Percentiles rank a stretch among this genome's conserved stretches.
Conservation (phyloP, 2,329 filamentous ascomycete genomes). For the Sclerotinia borealis region DNA sequence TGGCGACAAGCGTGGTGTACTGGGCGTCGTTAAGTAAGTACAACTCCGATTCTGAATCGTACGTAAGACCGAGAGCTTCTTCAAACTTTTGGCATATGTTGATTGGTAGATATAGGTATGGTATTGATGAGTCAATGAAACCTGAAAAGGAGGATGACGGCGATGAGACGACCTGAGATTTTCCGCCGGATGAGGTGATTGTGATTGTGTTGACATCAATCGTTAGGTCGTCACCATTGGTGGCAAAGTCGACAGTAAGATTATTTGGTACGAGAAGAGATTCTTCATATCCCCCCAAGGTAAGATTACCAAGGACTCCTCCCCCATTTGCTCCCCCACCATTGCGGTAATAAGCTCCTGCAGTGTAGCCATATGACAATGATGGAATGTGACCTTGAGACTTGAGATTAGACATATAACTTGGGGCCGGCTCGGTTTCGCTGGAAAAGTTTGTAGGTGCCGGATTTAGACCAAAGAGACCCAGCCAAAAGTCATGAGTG, state of each 20-base stretch:
- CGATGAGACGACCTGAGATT: conserved; percentile 13
- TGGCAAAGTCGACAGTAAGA: conserved; percentile 35
- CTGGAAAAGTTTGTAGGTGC: conserved; percentile 20
- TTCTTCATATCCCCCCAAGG: conserved; percentile 36
- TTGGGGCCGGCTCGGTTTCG: conserved; percentile 22
- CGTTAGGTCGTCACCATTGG: conserved; percentile 35
- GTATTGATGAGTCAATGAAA: conserved; percentile 36
- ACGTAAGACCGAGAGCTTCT: conserved; percentile 33
- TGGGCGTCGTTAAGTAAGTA: conserved; percentile 33
- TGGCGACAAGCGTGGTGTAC: conserved; percentile 24
- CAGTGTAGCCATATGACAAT: conserved; percentile 40
- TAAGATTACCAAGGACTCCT: conserved; percentile 23
- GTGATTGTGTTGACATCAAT: conserved; percentile 35
- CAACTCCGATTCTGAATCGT: conserved; percentile 32
- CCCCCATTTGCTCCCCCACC: conserved; percentile 6
- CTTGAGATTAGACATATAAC: conserved; percentile 36
- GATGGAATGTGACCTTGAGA: conserved; percentile 35
- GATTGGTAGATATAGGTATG: conserved; percentile 36
- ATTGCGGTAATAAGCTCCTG: conserved; percentile 37
- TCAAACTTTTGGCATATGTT: conserved; percentile 35
- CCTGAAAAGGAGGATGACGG: conserved; percentile 18
- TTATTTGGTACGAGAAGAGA: conserved; percentile 37
- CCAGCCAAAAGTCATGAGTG: conserved; percentile 26
- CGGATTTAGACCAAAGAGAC: conserved; percentile 25
- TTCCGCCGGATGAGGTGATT: conserved; percentile 13